phyloP scores from a whole-genome alignment of 352 stramenopile species.

The Globisporangium sylvaticum region DNA sequence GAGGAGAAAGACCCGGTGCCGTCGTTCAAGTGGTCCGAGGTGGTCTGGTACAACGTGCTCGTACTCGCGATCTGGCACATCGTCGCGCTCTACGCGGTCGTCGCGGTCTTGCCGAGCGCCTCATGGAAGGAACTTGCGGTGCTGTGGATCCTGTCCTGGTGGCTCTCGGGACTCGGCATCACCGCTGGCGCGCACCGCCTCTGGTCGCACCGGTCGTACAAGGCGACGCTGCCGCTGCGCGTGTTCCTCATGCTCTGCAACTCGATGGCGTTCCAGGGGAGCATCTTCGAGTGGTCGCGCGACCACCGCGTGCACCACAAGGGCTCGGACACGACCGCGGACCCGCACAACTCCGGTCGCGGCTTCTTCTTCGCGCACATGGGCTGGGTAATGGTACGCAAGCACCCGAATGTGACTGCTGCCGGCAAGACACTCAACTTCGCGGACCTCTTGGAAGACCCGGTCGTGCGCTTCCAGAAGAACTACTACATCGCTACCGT shows the following conservation, averaged over 20 bases:
- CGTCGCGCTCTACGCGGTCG: constrained; percentile 65
- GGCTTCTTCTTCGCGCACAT: constrained; percentile 99
- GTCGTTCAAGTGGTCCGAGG: constrained; percentile 56
- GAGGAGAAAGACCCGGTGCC: constrained; percentile 28
- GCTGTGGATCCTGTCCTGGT: constrained; percentile 67
- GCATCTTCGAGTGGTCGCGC: constrained; percentile 97
- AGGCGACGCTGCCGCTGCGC: constrained; percentile 87
- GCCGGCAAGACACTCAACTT: constrained; percentile 93
- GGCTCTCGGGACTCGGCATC: constrained; percentile 92
- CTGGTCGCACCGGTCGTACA: constrained; percentile 96
- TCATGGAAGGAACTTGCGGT: constrained; percentile 43
- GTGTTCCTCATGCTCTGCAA: constrained; percentile 97
- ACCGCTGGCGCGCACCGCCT: constrained; percentile 96
- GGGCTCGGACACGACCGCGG: constrained; percentile 93
- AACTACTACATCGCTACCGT: constrained; percentile 88
- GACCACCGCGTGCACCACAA: constrained; percentile 99
- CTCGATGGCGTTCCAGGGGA: constrained; percentile 96
- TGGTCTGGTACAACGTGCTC: constrained; percentile 87
- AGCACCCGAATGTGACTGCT: constrained; percentile 90
- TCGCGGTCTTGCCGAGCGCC: constrained; percentile 49
- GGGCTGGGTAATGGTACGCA: constrained; percentile 98
- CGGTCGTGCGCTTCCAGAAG: constrained; percentile 96
- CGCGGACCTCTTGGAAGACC: constrained; percentile 91
- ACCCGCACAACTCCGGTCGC: constrained; percentile 94
- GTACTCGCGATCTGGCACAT: constrained; percentile 64